phyloP scores from a whole-genome alignment of 2,329 filamentous ascomycete genomes.

The Biscogniauxia sp. region DNA sequence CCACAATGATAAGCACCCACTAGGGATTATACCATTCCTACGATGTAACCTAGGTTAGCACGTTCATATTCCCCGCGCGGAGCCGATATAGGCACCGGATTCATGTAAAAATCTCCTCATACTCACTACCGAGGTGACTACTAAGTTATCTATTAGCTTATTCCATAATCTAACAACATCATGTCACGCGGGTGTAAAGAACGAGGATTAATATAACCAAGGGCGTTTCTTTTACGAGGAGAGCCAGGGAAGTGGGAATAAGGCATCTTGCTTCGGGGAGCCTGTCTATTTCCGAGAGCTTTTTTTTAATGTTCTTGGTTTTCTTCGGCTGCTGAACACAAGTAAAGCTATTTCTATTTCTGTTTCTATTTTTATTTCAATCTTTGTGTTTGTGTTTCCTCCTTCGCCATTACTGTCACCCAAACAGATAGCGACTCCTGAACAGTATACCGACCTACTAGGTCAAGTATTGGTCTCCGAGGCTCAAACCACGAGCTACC shows the following conservation, averaged over 20 bases:
- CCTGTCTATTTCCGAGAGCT: no score
- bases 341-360: neutral
- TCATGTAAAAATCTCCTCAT: neutral
- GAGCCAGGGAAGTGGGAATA: no score
- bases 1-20: no score
- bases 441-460: conserved; percentile 2
- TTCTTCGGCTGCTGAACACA: no score
- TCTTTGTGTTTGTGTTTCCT: neutral
- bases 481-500: neutral
- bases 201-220: neutral
- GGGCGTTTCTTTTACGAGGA: no score
- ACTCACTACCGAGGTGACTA: neutral
- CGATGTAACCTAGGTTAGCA: neutral
- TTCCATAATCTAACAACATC: neutral
- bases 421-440: neutral
- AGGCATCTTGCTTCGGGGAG: no score
- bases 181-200: neutral
- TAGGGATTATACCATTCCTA: neutral
- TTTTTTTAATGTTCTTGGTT: no score
- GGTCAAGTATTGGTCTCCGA: conserved; percentile 2
- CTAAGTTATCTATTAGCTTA: neutral
- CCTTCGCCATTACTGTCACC: neutral
- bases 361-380: neutral
- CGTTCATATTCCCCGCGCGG: neutral
- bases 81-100: neutral